Evolutionary conservation across 2,329 filamentous ascomycete species (phyloP).

Genomic region (Ophiobolus disseminans): DNA sequence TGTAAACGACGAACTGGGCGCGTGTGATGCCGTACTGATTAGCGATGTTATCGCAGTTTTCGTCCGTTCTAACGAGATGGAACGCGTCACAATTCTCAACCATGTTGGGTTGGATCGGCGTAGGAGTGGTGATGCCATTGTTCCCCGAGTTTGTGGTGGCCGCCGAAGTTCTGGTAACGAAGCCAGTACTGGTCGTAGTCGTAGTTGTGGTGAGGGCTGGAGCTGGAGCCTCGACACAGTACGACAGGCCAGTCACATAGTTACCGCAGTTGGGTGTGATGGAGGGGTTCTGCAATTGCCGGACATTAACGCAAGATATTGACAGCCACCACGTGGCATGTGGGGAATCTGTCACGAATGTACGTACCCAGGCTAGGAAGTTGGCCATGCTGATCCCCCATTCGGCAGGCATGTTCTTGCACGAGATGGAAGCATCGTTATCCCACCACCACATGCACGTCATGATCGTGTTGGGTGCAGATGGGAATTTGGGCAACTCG

Average conservation of each 20-base stretch:
- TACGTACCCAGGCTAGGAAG: too few species aligned
- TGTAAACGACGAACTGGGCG: background rate
- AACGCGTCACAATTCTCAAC: background rate
- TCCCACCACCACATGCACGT: too few species aligned
- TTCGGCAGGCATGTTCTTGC: too few species aligned
- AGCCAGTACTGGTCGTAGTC: background rate
- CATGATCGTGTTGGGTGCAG: too few species aligned
- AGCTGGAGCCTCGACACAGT: background rate
- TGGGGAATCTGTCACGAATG: too few species aligned
- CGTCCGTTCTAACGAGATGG: background rate
- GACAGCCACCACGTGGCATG: too few species aligned
- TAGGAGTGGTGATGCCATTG: background rate
- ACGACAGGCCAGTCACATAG: background rate
- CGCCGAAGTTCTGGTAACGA: background rate
- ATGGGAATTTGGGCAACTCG: too few species aligned
- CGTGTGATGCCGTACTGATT: background rate
- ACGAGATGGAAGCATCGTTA: too few species aligned
- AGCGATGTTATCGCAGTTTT: background rate
- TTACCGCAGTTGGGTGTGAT: background rate
- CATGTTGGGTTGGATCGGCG: background rate
- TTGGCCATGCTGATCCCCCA: too few species aligned
- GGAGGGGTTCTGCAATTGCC: too few species aligned
- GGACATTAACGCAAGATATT: too few species aligned
- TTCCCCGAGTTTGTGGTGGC: background rate
- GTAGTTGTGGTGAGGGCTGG: background rate